phyloP scores from a whole-genome alignment of 176 grass and related monocot species.

The Triticum timopheevii region DNA sequence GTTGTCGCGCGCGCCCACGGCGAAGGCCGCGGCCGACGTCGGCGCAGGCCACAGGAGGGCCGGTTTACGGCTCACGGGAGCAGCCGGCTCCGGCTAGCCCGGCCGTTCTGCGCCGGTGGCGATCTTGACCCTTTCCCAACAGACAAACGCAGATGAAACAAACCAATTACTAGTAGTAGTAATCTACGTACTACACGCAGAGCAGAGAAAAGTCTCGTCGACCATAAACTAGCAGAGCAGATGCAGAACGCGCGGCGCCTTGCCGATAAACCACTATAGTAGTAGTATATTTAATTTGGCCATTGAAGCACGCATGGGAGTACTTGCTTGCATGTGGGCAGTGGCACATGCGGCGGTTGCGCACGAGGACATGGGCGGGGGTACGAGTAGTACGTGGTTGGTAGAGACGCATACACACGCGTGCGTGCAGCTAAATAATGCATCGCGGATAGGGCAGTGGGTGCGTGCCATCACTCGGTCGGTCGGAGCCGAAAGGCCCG shows the following conservation, averaged over 20 bases:
- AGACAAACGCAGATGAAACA: not conserved
- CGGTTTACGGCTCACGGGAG: not conserved
- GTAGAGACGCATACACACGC: not conserved
- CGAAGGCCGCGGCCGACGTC: not conserved
- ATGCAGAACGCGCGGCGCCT: slow-evolving; percentile 16
- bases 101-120: not conserved
- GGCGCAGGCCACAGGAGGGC: not conserved
- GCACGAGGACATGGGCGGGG: not conserved
- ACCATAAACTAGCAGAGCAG: not conserved
- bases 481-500: not conserved
- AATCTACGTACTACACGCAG: no score
- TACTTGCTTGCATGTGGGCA: not conserved
- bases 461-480: not conserved
- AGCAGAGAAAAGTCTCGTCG: not conserved
- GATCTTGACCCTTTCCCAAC: not conserved
- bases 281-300: not conserved
- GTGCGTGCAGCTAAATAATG: not conserved
- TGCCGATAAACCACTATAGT: not conserved
- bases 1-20: not conserved
- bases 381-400: not conserved
- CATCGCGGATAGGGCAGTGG: not conserved
- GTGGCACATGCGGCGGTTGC: slow-evolving; percentile 16
- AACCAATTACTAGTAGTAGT: not conserved
- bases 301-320: not conserved
- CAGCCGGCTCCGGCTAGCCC: not conserved